Evolutionary conservation across 2,329 filamentous ascomycete species (phyloP), one percentile per base, ranked within the genome.

Genomic region (Aureobasidium sp.): DNA sequence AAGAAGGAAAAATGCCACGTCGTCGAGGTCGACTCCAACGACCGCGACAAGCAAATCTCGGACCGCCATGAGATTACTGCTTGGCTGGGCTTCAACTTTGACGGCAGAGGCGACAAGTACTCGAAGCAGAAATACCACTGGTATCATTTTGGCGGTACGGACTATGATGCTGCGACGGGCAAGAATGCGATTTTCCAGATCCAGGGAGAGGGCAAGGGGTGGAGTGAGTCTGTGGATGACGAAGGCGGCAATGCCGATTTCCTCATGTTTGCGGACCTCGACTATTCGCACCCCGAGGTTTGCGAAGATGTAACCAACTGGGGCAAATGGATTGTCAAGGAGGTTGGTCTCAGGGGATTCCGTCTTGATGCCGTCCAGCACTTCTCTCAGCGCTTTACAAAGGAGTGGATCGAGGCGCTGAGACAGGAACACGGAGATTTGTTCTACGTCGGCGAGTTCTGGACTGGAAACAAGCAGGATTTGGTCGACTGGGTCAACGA

Each of bases 331-430:
- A 74, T 89, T 29, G 80, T 78, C 1, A 74, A 79, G 6, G 76
- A 84, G 64, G 66, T 88, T 0, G 79, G 80, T 0, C 73, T 89
- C 15, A 77, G 78, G 60, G 86, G 85, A 0, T 83, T 88, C 70
- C 78, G 86, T 21, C 79, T 88, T 53, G 86, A 89, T 69, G 86
- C 86, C 10, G 81, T 85, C 35, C 86, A 88, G 71, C 86, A 89
- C 72, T 87, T 84, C 70, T 85, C 81, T 17, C 78, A 81, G 60
- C 76, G 78, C 10, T 89, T 88, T 65, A 79, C 86, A 37, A 79
- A 78, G 46, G 78, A 82, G 17, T 86, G 87, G 70, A 78, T 87
- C 54, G 74, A 76, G 8, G 74, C 79, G 49, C 69, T 88, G 64
- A 79, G 61, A n/a, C 37, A 62, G 13, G 46, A 61, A 78, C 68